These are phyloP conservation scores for Auriculariales sp. DNA, from an alignment of 768 basidiomycete species.

Conservation along the genomic window DNA sequence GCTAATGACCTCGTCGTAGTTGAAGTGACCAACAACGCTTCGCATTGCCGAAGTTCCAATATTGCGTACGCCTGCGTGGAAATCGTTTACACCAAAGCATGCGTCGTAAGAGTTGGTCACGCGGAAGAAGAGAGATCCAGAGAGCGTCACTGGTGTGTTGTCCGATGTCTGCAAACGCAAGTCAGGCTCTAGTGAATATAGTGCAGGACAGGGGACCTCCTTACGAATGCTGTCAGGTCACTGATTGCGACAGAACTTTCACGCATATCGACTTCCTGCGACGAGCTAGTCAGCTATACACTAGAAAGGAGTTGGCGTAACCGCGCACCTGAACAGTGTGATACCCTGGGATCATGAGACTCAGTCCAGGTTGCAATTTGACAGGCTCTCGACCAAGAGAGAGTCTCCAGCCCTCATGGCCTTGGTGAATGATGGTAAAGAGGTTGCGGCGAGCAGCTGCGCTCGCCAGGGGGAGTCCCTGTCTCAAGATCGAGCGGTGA, in stretches of 20 bases:
- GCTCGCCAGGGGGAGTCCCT: too few relatives aligned
- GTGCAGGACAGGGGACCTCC: background rate
- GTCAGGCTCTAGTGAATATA: background rate
- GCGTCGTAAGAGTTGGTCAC: constrained; percentile 39
- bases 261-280: constrained; percentile 25
- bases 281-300: background rate
- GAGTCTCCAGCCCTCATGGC: constrained; percentile 37
- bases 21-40: constrained; percentile 30
- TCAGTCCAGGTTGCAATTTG: constrained; percentile 30
- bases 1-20: constrained; percentile 29
- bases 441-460: too few relatives aligned
- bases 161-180: constrained; percentile 3
- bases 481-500: too few relatives aligned
- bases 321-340: constrained; percentile 23
- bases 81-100: constrained; percentile 35
- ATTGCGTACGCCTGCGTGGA: constrained; percentile 32
- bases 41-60: constrained; percentile 41
- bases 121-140: constrained; percentile 41
- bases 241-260: constrained; percentile 24
- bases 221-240: constrained; percentile 20
- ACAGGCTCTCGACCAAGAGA: constrained; percentile 33
- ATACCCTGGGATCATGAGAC: constrained; percentile 28
- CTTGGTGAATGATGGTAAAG: constrained; percentile 37
- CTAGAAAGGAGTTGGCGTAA: background rate
- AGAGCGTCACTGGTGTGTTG: constrained; percentile 33